Conservation (phyloP, 2,329 filamentous ascomycete species). For the Epichloe gansuensis region DNA sequence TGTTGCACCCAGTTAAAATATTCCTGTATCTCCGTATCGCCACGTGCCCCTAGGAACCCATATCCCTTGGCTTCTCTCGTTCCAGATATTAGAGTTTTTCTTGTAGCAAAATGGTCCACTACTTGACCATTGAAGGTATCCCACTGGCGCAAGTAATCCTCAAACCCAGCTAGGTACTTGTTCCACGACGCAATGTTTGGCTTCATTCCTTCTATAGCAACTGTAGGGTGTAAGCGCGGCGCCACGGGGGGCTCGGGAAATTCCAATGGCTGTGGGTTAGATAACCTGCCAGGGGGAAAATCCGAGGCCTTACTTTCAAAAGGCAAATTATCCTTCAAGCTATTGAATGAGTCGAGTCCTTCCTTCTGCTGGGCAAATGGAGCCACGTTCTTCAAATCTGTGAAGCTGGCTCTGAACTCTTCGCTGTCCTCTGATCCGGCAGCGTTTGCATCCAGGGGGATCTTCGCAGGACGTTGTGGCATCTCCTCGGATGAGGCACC, state of each 20-base stretch:
- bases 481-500: constrained; percentile 13
- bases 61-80: constrained; percentile 29
- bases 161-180: constrained; percentile 41
- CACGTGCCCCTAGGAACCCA: constrained; percentile 29
- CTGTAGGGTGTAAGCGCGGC: constrained; percentile 32
- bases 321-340: constrained; percentile 43
- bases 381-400: constrained; percentile 42
- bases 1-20: constrained; percentile 50
- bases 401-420: constrained; percentile 39
- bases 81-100: constrained; percentile 30
- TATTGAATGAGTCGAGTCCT: constrained; percentile 41
- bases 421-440: constrained; percentile 43
- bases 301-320: constrained; percentile 40
- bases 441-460: constrained; percentile 20
- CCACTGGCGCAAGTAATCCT: constrained; percentile 39
- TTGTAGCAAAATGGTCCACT: constrained; percentile 41
- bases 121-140: constrained; percentile 37
- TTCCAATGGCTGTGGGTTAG: constrained; percentile 22
- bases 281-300: constrained; percentile 23
- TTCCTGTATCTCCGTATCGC: constrained; percentile 36
- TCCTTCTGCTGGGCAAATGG: constrained; percentile 35
- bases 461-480: constrained; percentile 7
- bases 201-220: constrained; percentile 30
- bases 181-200: constrained; percentile 31
- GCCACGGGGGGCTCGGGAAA: constrained; percentile 38